Base-by-base conservation (phyloP, 2,329 filamentous ascomycete genomes). In the Penicillium vulpinum region DNA sequence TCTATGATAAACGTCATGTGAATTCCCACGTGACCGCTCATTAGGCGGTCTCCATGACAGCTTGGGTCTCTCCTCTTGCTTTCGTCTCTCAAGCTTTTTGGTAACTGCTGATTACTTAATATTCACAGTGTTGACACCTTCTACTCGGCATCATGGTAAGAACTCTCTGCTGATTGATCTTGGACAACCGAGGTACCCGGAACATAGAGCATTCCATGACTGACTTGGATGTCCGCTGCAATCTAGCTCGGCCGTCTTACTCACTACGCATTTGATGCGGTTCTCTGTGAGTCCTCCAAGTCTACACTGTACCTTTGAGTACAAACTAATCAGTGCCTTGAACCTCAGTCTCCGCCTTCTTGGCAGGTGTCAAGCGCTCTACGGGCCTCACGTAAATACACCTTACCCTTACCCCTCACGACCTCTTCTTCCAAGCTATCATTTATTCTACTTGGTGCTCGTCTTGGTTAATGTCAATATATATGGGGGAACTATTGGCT, bases 281-380 rank as follows among this genome's bases (percentile, higher is more conserved):
- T 67, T 21, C 64, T 67, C 47, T 61, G 65, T 67, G 47, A 64
- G 65, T 61, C 31, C n/a, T 55, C 7, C 3, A 18, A 5, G 2
- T 5, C n/a, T 24, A 11, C 38, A 13, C 18, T 4, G 1, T 1
- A 9, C 16, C 9, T 26, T 5, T 6, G 33, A 26, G 11, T 18
- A 21, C 31, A 31, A 28, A n/a, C 59, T 68, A 54, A 63, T 29
- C 9, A 2, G 3, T 41, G 13, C 10, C 39, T 51, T 29, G 18
- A 16, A 60, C 18, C 40, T 59, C 58, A 95, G 90, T 99, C 76
- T 99, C 94, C 70, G 91, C 94, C 62, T 93, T 97, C 75, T 87
- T 99, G 65, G 94, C 94, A 38, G 94, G 94, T 70, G 92, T 99
- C 82, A 95, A 96, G 81, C 91, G 94, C 68, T 97, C 93, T 63